A percentile compares a stretch with the other conserved stretches of the same genome.
Evolutionary conservation across 331 rosid genomes (phyloP).

Genomic region (Prunus yedoensis): DNA sequence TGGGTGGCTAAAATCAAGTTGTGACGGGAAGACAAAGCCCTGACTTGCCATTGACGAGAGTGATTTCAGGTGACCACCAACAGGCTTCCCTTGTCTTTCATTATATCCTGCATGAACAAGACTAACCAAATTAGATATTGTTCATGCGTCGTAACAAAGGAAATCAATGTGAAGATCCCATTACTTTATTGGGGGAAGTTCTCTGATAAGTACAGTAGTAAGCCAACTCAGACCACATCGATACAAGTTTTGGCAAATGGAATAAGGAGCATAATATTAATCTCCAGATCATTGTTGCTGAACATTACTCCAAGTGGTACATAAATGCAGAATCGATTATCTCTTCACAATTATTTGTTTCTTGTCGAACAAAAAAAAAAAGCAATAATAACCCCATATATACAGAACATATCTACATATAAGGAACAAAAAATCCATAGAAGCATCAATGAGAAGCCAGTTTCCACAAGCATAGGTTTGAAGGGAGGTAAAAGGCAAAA

Average conservation of each 20-base stretch:
- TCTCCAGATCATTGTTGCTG: constrained; percentile 1
- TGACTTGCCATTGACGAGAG: constrained; percentile 34
- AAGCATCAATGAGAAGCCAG: constrained; percentile 4
- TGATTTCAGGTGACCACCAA: constrained; percentile 29
- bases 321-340: neutral
- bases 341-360: no score
- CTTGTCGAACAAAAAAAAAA: no score
- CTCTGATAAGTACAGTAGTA: neutral
- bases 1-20: constrained; percentile 40
- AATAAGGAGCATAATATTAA: constrained; percentile 11
- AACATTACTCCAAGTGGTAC: constrained; percentile 5
- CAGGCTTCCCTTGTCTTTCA: constrained; percentile 29
- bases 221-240: neutral
- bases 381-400: no score
- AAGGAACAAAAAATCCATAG: no score
- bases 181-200: neutral
- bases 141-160: constrained; percentile 24
- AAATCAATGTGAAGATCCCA: constrained; percentile 15
- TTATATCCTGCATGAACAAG: constrained; percentile 36
- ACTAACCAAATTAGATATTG: constrained; percentile 25
- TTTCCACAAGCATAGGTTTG: neutral
- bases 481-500: neutral
- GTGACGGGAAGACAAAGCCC: constrained; percentile 45
- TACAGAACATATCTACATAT: no score
- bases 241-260: constrained; percentile 6